Conservation (phyloP, 2,329 filamentous ascomycete species). For the Mycosphaerella arachidis region DNA sequence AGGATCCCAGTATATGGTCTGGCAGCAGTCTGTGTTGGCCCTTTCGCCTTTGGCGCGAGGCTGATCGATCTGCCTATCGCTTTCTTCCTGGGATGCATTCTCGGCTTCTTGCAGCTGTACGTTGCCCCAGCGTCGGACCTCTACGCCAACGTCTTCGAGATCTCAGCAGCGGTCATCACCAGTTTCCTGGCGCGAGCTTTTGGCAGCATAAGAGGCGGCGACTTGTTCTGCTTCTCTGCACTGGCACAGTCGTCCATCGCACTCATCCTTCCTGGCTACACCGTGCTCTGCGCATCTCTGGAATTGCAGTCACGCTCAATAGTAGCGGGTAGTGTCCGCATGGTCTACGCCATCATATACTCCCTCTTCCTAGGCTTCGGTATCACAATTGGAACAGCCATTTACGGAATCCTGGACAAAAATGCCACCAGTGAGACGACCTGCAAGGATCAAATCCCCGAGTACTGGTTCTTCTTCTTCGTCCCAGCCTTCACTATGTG, state of each 20-base stretch:
- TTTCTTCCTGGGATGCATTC: conserved; percentile 68
- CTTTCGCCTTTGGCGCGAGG: conserved; percentile 73
- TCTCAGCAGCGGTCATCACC: conserved; percentile 46
- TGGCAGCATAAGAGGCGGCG: conserved; percentile 41
- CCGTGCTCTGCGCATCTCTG: conserved; percentile 47
- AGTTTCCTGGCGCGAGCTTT: conserved; percentile 48
- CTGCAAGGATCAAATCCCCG: conserved; percentile 45
- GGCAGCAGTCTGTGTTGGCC: conserved; percentile 70
- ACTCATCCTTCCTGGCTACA: conserved; percentile 49
- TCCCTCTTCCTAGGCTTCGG: conserved; percentile 50
- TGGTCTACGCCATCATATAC: conserved; percentile 52
- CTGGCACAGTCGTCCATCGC: conserved; percentile 49
- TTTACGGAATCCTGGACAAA: conserved; percentile 47
- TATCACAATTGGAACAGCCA: conserved; percentile 48
- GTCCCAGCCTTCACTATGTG: conserved; percentile 70
- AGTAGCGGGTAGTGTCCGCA: conserved; percentile 48
- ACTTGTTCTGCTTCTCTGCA: conserved; percentile 49
- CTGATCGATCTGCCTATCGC: conserved; percentile 73
- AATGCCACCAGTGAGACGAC: conserved; percentile 43
- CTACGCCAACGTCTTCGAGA: conserved; percentile 53
- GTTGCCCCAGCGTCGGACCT: conserved; percentile 69
- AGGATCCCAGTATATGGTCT: conserved; percentile 67
- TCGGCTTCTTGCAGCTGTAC: conserved; percentile 70
- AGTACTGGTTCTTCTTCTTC: conserved; percentile 62
- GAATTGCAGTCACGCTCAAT: conserved; percentile 48